phyloP scores from a whole-genome alignment of 75 land plant genomes.

The Cunninghamia lanceolata region DNA sequence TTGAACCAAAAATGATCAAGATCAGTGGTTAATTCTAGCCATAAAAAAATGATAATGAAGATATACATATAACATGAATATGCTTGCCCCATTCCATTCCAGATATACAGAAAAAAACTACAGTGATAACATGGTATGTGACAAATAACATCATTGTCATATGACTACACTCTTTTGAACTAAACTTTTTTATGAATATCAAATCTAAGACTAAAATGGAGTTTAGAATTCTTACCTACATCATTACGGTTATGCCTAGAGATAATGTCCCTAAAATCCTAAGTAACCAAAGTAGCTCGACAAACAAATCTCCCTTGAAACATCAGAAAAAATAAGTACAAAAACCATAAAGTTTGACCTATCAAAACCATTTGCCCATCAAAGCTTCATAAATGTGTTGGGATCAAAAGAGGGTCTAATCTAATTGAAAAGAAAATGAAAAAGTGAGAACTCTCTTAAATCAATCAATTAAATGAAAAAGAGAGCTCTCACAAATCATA shows the following conservation, averaged over 20 bases:
- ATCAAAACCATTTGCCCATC: neutral
- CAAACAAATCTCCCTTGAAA: conserved; percentile 32
- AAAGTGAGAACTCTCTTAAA: neutral
- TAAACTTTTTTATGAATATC: neutral
- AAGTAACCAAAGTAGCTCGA: conserved; percentile 38
- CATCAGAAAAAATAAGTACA: neutral
- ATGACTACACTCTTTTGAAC: neutral
- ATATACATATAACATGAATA: neutral
- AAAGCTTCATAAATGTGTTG: neutral
- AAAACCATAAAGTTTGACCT: neutral
- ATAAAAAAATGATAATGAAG: neutral
- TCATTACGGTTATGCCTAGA: conserved; percentile 26
- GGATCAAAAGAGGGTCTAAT: neutral
- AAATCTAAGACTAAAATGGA: neutral
- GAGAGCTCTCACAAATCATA: too few relatives aligned
- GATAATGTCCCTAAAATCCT: conserved; percentile 46
- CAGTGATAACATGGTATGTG: neutral
- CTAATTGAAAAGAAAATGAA: neutral
- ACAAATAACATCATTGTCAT: neutral
- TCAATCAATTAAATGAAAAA: too few relatives aligned
- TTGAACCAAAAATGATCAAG: neutral
- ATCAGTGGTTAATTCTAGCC: neutral
- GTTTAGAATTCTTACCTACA: conserved; percentile 25
- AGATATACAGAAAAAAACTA: too few relatives aligned
- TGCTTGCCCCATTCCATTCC: neutral